These are phyloP conservation scores for Fusarium veterinarium DNA, from an alignment of 2,329 filamentous ascomycete genomes.

Conservation along the genomic window DNA sequence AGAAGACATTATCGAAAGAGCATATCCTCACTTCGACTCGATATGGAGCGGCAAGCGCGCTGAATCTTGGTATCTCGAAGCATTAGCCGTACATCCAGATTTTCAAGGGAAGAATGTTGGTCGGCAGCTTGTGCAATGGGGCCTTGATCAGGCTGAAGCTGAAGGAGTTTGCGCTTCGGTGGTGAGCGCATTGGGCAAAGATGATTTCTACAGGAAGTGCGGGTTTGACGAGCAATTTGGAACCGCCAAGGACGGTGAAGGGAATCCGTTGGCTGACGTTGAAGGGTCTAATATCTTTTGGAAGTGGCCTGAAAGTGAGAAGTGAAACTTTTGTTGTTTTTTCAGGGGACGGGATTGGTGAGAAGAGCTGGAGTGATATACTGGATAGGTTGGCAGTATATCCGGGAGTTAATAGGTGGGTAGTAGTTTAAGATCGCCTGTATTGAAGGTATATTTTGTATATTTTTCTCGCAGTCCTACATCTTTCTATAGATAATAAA, in stretches of 20 bases:
- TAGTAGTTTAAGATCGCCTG: accelerated
- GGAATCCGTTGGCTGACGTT: slow-evolving; percentile 25
- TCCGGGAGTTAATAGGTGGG: accelerated
- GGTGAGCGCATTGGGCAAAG: slow-evolving; percentile 52
- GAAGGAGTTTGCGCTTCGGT: slow-evolving; percentile 55
- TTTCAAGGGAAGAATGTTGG: slow-evolving; percentile 53
- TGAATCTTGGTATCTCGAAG: slow-evolving; percentile 52
- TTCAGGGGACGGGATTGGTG: no score
- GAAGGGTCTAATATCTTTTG: slow-evolving; percentile 30
- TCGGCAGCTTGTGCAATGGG: slow-evolving; percentile 54
- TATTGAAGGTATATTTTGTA: accelerated
- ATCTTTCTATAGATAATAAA: accelerated
- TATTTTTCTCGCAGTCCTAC: accelerated
- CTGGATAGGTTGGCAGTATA: neutral
- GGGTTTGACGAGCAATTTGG: slow-evolving; percentile 36
- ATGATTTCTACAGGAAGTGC: slow-evolving; percentile 50
- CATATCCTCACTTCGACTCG: slow-evolving; percentile 26
- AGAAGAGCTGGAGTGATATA: neutral
- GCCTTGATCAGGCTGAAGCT: slow-evolving; percentile 50
- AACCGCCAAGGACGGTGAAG: slow-evolving; percentile 9
- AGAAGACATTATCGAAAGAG: slow-evolving; percentile 30
- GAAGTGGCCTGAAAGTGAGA: slow-evolving; percentile 23
- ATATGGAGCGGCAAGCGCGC: slow-evolving; percentile 37
- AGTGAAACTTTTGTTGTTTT: neutral
- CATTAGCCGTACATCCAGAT: slow-evolving; percentile 53